Base-by-base conservation (phyloP, 2,329 filamentous ascomycete genomes). In the Camillea tinctor region DNA sequence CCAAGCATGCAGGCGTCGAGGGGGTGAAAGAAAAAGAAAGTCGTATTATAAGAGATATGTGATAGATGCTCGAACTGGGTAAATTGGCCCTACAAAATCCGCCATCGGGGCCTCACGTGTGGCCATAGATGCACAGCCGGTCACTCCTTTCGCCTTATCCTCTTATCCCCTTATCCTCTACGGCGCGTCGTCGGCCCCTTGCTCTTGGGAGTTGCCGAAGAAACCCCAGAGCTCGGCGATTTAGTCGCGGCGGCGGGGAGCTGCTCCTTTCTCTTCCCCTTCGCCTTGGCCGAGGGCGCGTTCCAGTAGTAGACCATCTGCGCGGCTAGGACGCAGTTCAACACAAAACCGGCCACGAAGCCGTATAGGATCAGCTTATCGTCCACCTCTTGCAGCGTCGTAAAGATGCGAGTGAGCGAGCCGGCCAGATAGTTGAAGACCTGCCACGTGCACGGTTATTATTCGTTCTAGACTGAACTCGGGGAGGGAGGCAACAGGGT, bases 291-390 rank as follows among this genome's bases (percentile, higher is more conserved):
- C 54, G 83, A 80, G 9, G 84, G 83, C 7, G 82, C 78, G 71
- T 97, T 97, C 95, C 95, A 99, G 82, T 98, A 98, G 79, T 93
- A 96, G 24, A 96, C 73, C 90, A 99, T 95, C 80, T 99, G 95
- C 48, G 84, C 78, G 15, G 93, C 93, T 60, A 99, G 82, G 59
- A 99, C 84, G 60, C 88, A 82, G 77, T 99, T 99, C 69, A 99
- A 85, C n/a, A 82, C 79, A 74, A 97, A 97, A 24, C 93, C 95
- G 7, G 93, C 92, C 58, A 98, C 79, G 81, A 96, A 98, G 55
- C 93, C 91, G 78, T 96, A 98, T 23, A 99, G 84, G 70, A 99
- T 98, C 60, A 98, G 83, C 78, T 93, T 93, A 77, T 99, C 95
- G 75, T 96, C 91, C 61, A 99, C 95, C 81, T 99, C 95, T 73